Percentiles rank a stretch among this genome's conserved stretches.
phyloP scores from a whole-genome alignment of 495 filamentous ascomycete genomes.

The Aspergillus wentii region DNA sequence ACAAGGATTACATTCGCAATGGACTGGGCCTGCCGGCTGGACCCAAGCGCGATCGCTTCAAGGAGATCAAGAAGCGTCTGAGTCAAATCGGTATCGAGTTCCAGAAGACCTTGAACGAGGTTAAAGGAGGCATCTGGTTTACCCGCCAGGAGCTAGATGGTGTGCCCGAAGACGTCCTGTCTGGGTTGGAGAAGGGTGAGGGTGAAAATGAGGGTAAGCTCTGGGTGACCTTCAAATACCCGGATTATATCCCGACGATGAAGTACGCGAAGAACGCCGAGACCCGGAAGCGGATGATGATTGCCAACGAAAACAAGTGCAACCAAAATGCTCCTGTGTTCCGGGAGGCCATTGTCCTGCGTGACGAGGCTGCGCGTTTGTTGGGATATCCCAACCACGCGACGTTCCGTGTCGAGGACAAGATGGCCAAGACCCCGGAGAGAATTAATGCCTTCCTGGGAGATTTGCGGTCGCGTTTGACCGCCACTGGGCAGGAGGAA shows the following conservation, averaged over 20 bases:
- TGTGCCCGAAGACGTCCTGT: constrained; percentile 57
- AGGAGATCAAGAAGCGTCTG: constrained; percentile 68
- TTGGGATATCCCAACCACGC: constrained; percentile 92
- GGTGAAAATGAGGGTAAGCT: constrained; percentile 64
- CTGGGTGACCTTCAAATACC: constrained; percentile 65
- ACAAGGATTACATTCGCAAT: constrained; percentile 61
- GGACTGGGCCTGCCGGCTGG: constrained; percentile 59
- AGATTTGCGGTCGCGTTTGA: constrained; percentile 70
- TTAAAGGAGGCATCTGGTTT: constrained; percentile 64
- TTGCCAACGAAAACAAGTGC: constrained; percentile 73
- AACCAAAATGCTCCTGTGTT: constrained; percentile 85
- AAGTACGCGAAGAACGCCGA: constrained; percentile 58
- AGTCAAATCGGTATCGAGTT: constrained; percentile 62
- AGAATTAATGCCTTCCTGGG: constrained; percentile 80
- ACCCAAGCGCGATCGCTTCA: constrained; percentile 58
- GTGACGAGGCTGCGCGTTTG: constrained; percentile 88
- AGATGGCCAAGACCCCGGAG: constrained; percentile 93
- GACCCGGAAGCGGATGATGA: constrained; percentile 51
- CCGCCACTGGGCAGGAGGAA: constrained; percentile 74
- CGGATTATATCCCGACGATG: constrained; percentile 60
- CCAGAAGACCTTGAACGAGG: constrained; percentile 67
- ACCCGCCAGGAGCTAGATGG: constrained; percentile 56
- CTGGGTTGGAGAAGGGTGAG: constrained; percentile 65
- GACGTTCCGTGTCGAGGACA: constrained; percentile 85
- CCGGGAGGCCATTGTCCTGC: constrained; percentile 77